Base-by-base conservation (phyloP, 2,329 filamentous ascomycete species). In the Colletotrichum sp. region DNA sequence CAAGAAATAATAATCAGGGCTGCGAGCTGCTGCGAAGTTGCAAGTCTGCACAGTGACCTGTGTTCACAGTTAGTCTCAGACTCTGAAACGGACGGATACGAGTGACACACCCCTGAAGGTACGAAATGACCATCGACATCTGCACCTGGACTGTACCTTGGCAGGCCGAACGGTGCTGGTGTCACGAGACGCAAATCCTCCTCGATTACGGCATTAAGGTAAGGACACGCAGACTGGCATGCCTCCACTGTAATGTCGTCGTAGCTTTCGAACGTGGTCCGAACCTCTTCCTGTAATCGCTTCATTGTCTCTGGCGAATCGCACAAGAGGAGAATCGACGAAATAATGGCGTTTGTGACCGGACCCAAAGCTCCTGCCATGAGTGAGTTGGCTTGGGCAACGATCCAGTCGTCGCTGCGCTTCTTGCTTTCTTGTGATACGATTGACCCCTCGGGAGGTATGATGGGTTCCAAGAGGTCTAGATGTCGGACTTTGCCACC, bases 41-140 rank as follows among this genome's bases (percentile, higher is more conserved):
- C n/a, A 36, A 7, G 30, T 61, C 34, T 69, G 67, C 4, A 69
- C 67, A 9, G 32, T 39, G 4, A 48, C 18, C 67, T 69, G 1
- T 18, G 16, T 9, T 16, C 12, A 48, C 3, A 43, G 3, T 32
- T 7, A 18, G 16, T 60, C 8, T 2, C 2, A 4, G 1, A 4
- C 10, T 4, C 12, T 13, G 0, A 28, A 6, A 9, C 8, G 3
- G 14, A 16, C 1, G 2, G 12, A 13, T 2, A 0, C 7, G 2
- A 18, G 3, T 2, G 4, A 39, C 67, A 21, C 34, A 69, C 55
- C 14, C 67, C 67, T 28, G 30, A 16, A 3, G 67, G 55, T 21
- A 69, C 24, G 6, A 36, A 69, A 30, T 48, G 14, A 4, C 67
- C 24, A 36, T 61, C 67, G 2, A 69, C 55, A 3, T 39, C 4